phyloP scores from a whole-genome alignment of 2,329 filamentous ascomycete genomes.

The Bipolaris oryzae region DNA sequence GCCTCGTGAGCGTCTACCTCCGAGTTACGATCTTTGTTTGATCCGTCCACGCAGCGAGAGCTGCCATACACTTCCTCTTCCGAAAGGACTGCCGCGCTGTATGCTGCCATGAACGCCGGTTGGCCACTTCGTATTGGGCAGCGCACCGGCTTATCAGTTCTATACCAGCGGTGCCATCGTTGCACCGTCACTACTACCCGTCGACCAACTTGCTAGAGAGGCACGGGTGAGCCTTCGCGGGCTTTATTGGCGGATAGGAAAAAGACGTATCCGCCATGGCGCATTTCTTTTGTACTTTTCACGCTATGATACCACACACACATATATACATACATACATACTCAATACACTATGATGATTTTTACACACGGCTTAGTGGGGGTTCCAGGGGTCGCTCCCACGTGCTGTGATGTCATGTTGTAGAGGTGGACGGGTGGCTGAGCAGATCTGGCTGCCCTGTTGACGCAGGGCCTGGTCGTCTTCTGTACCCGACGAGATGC shows the following conservation, averaged over 20 bases:
- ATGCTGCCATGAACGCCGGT: neutral
- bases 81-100: conserved; percentile 26
- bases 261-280: conserved; percentile 7
- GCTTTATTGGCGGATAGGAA: conserved; percentile 17
- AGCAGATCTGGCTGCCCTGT: conserved; percentile 16
- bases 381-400: neutral
- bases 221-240: conserved; percentile 28
- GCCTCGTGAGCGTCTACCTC: conserved; percentile 20
- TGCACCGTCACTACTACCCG: conserved; percentile 11
- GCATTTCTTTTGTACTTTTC: conserved; percentile 15
- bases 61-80: conserved; percentile 18
- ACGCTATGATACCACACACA: conserved; percentile 41
- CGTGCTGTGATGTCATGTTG: conserved; percentile 33
- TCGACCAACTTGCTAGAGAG: conserved; percentile 16
- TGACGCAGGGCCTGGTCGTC: conserved; percentile 13
- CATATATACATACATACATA: conserved; percentile 20
- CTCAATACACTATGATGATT: conserved; percentile 21
- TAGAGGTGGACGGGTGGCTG: conserved; percentile 5
- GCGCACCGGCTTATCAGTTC: conserved; percentile 7
- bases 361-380: neutral
- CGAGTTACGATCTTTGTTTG: neutral
- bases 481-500: neutral
- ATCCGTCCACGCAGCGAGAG: neutral
- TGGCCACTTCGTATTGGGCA: conserved; percentile 9
- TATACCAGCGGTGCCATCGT: conserved; percentile 10